phyloP scores from a whole-genome alignment of 345 rosid species.

The Adansonia digitata region DNA sequence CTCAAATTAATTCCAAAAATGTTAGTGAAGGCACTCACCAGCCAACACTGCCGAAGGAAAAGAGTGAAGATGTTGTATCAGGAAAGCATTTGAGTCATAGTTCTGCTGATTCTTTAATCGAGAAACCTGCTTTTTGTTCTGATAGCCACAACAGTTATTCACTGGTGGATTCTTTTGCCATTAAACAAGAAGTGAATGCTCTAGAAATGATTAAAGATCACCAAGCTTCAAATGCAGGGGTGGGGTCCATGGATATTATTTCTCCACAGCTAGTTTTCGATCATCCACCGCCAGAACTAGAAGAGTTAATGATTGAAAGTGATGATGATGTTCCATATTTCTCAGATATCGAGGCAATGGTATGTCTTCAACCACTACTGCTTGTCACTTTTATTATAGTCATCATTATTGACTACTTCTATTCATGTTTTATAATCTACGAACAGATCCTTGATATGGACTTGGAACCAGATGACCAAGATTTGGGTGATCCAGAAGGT shows the following conservation, averaged over 20 bases:
- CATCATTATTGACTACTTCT: background rate
- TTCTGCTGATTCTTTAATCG: slow-evolving; percentile 20
- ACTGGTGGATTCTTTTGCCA: slow-evolving; percentile 25
- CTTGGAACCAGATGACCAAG: slow-evolving; percentile 62
- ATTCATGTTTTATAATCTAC: slow-evolving; percentile 5
- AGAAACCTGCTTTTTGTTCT: slow-evolving; percentile 32
- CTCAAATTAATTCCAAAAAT: slow-evolving; percentile 20
- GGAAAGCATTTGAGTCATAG: slow-evolving; percentile 22
- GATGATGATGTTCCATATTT: slow-evolving; percentile 70
- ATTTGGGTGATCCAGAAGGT: slow-evolving; percentile 52
- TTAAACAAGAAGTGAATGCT: slow-evolving; percentile 31
- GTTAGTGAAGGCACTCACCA: slow-evolving; percentile 10
- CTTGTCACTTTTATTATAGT: background rate
- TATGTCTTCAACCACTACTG: slow-evolving; percentile 22
- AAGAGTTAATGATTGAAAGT: slow-evolving; percentile 47
- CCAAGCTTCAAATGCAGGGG: slow-evolving; percentile 32
- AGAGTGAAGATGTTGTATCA: slow-evolving; percentile 23
- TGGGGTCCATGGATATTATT: slow-evolving; percentile 20
- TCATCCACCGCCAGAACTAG: slow-evolving; percentile 30
- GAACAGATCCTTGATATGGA: slow-evolving; percentile 76
- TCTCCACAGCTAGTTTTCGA: slow-evolving; percentile 19
- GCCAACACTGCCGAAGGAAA: slow-evolving; percentile 37
- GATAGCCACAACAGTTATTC: slow-evolving; percentile 29
- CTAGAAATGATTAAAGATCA: slow-evolving; percentile 26
- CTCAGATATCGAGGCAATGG: slow-evolving; percentile 90